Percentiles rank a stretch among this genome's conserved stretches.
phyloP scores from a whole-genome alignment of 2,329 filamentous ascomycete species.

The Fusarium nisikadoi region DNA sequence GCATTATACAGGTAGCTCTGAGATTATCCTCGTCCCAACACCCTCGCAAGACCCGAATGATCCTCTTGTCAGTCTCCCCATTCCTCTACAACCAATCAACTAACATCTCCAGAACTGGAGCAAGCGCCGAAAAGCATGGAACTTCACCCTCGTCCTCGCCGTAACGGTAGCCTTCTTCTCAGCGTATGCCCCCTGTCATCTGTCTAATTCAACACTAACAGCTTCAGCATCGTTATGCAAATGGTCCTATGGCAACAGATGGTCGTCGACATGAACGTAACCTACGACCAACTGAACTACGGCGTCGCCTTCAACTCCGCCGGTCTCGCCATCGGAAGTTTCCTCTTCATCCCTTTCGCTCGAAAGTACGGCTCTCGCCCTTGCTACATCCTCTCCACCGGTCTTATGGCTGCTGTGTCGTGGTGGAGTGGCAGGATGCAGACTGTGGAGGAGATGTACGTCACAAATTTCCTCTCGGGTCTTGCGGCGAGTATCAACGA shows the following conservation, averaged over 20 bases:
- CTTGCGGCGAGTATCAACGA: constrained; percentile 53
- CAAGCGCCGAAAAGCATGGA: constrained; percentile 38
- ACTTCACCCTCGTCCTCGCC: constrained; percentile 37
- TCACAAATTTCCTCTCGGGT: constrained; percentile 44
- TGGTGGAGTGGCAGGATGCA: constrained; percentile 22
- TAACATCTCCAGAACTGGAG: constrained; percentile 41
- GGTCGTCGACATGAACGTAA: constrained; percentile 40
- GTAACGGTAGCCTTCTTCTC: constrained; percentile 41
- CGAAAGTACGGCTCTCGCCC: constrained; percentile 47
- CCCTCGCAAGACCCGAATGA: constrained; percentile 41
- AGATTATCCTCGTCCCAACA: constrained; percentile 7
- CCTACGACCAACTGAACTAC: constrained; percentile 39
- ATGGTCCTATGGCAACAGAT: constrained; percentile 46
- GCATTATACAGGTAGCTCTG: not conserved
- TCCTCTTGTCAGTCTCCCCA: constrained; percentile 31
- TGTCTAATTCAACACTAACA: accelerated
- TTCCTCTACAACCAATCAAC: accelerated
- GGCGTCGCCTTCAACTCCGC: constrained; percentile 42
- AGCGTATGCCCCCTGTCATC: not conserved
- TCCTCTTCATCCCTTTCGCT: constrained; percentile 47
- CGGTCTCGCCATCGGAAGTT: constrained; percentile 46
- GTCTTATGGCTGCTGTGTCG: constrained; percentile 8
- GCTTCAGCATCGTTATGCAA: constrained; percentile 9
- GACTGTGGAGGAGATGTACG: constrained; percentile 34
- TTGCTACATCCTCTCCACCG: constrained; percentile 40